Base-by-base conservation (phyloP, 2,329 filamentous ascomycete genomes). In the Phoma sp. region DNA sequence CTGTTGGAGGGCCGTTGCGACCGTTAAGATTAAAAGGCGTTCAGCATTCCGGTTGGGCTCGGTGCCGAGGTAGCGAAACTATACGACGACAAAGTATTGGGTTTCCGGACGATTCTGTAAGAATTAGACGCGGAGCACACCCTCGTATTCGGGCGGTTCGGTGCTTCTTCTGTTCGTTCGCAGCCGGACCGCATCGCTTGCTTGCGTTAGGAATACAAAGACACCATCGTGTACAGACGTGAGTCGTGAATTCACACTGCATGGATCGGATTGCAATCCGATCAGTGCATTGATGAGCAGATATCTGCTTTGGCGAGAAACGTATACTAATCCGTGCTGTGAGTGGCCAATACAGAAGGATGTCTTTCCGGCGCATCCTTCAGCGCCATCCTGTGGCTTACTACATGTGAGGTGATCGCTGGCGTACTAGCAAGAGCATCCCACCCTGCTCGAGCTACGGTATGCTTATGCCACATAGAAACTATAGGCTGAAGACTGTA, bases 11-110 rank as follows among this genome's bases (percentile, higher is more conserved):
- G 52, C 39, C 46, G 49, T 50, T 53, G 52, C 33, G 33, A 36
- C 53, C 49, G 54, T 57, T 64, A 52, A 62, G 11, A 63, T 66
- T 60, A 56, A 50, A 51, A 59, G 56, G 56, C 53, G 44, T 52
- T 52, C 50, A 41, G 39, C 32, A 29, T 45, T 44, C 45, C 45
- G 36, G 45, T 32, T 47, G 49, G 29, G 37, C 40, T 45, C 49
- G 47, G 23, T 47, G 48, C 60, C 52, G 52, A 55, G 52, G 52
- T 23, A 54, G 36, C 36, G 14, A 36, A 49, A 18, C 13, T 45
- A 54, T 30, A 42, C 23, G 14, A 36, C 40, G 36, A 41, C 25
- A 40, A 38, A 37, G 40, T 44, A 32, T 43, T 42, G 32, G 39
- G 35, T 8, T 37, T 50, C 37, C 23, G 6, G 29, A 43, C 13